phyloP scores from a whole-genome alignment of 225 moss, liverwort and hornwort genomes.

The Marchantia paleacea region DNA sequence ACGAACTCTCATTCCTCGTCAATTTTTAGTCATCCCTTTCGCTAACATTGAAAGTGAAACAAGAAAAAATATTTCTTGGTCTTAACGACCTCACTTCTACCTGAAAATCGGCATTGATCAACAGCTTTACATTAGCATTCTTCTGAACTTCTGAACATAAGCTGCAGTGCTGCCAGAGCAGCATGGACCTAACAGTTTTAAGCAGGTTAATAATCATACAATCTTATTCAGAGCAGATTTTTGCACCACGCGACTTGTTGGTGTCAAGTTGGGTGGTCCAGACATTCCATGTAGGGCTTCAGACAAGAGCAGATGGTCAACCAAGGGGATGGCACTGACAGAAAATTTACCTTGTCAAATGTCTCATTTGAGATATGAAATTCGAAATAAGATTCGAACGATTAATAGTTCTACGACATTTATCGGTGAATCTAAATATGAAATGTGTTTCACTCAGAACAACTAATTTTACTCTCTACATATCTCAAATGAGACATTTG shows the following conservation, averaged over 20 bases:
- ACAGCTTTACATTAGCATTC: no score
- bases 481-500: no score
- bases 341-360: not conserved
- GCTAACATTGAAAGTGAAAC: constrained; percentile 6
- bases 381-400: no score
- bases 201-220: not conserved
- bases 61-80: not conserved
- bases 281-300: no score
- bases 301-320: not conserved
- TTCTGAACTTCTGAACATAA: not conserved
- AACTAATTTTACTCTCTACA: no score
- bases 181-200: not conserved
- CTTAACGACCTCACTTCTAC: not conserved
- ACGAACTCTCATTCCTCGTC: no score
- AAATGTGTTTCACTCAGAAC: no score
- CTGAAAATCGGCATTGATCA: not conserved
- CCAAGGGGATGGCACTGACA: not conserved
- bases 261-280: no score
- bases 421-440: no score
- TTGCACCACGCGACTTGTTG: no score
- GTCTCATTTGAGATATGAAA: no score
- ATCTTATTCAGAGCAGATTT: not conserved
- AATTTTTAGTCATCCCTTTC: constrained; percentile 5
- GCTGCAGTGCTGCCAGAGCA: not conserved
- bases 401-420: no score